Percentiles rank a stretch among this genome's conserved stretches.
phyloP scores from a whole-genome alignment of 768 basidiomycete species.

The Suillus paluster region DNA sequence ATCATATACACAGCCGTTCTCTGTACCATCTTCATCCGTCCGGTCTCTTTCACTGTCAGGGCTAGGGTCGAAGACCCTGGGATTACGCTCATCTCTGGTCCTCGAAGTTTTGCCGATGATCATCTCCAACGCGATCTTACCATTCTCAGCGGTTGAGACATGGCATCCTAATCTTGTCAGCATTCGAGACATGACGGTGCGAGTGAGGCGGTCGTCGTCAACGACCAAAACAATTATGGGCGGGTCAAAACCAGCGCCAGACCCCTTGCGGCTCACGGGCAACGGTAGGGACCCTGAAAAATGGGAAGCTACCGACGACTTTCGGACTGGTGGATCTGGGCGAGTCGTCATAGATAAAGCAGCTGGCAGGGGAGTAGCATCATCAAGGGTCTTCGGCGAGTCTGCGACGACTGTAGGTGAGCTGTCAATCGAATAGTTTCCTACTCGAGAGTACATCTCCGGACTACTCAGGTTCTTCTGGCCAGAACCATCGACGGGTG shows the following conservation, averaged over 20 bases:
- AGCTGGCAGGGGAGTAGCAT: constrained; percentile 1
- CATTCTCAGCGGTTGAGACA: constrained; percentile 86
- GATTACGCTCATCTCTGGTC: constrained; percentile 7
- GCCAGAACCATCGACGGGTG: constrained; percentile 8
- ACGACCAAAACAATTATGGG: constrained; percentile 76
- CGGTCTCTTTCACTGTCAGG: background rate
- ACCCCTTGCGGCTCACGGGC: constrained; percentile 16
- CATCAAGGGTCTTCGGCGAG: constrained; percentile 2
- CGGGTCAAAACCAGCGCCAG: constrained; percentile 44
- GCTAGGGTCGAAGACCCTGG: constrained; percentile 14
- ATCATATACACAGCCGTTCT: constrained; percentile 36
- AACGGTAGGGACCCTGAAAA: constrained; percentile 8
- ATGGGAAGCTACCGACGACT: constrained; percentile 3
- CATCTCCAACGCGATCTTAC: constrained; percentile 74
- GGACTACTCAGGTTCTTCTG: background rate
- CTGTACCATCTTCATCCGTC: background rate
- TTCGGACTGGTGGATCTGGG: constrained; percentile 3
- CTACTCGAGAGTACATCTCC: background rate
- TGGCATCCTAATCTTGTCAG: constrained; percentile 77
- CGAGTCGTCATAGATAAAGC: constrained; percentile 12
- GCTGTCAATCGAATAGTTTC: constrained; percentile 9
- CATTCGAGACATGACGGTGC: constrained; percentile 80
- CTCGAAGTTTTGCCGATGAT: constrained; percentile 49
- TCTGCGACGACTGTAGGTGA: constrained; percentile 11
- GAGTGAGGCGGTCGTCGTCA: constrained; percentile 82